Evolutionary conservation across 148 eudicot genomes (phyloP).

Genomic region (Tetragonia tetragonoides): DNA sequence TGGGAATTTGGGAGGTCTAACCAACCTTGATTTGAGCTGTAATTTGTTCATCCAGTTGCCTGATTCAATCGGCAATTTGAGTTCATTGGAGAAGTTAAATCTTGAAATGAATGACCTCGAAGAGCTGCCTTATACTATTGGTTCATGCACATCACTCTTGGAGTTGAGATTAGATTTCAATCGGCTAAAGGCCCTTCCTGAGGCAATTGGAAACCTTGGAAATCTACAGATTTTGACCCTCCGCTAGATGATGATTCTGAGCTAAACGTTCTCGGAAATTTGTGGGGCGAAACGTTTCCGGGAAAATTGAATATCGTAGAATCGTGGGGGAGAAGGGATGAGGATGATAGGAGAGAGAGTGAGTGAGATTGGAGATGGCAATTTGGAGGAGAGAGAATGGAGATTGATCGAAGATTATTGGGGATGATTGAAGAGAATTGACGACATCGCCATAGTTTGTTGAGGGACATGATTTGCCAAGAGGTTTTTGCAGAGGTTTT

Average conservation of each 20-base stretch:
- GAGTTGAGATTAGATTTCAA: constrained; percentile 71
- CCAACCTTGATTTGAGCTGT: constrained; percentile 56
- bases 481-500: neutral
- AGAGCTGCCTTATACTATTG: constrained; percentile 61
- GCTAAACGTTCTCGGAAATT: constrained; percentile 31
- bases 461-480: constrained; percentile 20
- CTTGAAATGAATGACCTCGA: constrained; percentile 59
- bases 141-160: constrained; percentile 51
- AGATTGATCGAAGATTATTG: constrained; percentile 12
- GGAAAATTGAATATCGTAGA: constrained; percentile 10
- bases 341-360: constrained; percentile 4
- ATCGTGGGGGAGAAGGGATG: neutral
- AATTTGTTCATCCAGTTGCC: constrained; percentile 52
- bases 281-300: neutral
- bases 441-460: constrained; percentile 26
- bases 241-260: constrained; percentile 42
- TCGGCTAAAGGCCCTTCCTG: constrained; percentile 61
- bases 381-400: constrained; percentile 9
- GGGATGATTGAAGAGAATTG: constrained; percentile 11
- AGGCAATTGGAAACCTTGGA: constrained; percentile 55
- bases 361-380: neutral
- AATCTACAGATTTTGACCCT: constrained; percentile 46
- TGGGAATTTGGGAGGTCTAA: constrained; percentile 36
- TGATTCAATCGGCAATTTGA: constrained; percentile 44
- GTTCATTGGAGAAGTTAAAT: constrained; percentile 46